A percentile compares a stretch with the other conserved stretches of the same genome.
Conservation (phyloP, 2,329 filamentous ascomycete species). For the Juglanconis juglandina region DNA sequence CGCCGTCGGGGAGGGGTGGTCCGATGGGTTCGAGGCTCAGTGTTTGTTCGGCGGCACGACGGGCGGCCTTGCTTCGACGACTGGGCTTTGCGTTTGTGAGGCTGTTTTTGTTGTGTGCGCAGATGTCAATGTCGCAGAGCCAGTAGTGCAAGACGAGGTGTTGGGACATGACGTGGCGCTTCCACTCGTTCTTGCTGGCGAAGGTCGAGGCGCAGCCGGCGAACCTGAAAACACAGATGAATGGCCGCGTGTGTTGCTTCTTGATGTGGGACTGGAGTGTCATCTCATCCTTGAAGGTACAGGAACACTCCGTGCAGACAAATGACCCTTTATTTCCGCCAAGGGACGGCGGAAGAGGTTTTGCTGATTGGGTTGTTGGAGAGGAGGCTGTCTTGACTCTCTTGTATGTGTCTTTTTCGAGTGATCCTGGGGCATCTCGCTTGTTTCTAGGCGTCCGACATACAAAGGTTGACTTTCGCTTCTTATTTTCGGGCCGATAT, state of each 20-base stretch:
- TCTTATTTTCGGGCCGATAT: slow-evolving; percentile 8
- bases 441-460: slow-evolving; percentile 17
- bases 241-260: slow-evolving; percentile 56
- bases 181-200: slow-evolving; percentile 89
- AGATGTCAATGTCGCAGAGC: slow-evolving; percentile 67
- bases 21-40: slow-evolving; percentile 15
- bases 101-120: slow-evolving; percentile 35
- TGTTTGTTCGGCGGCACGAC: slow-evolving; percentile 1
- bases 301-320: slow-evolving; percentile 35
- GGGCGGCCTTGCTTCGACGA: slow-evolving; percentile 8
- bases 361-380: not conserved
- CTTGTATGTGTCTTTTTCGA: slow-evolving; percentile 10
- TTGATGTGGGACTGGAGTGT: slow-evolving; percentile 49
- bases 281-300: slow-evolving; percentile 42
- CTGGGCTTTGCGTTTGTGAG: slow-evolving; percentile 24
- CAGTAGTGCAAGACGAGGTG: slow-evolving; percentile 74
- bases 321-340: slow-evolving; percentile 18
- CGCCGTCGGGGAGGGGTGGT: slow-evolving; percentile 48
- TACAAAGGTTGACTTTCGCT: not conserved
- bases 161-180: slow-evolving; percentile 77
- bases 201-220: slow-evolving; percentile 75
- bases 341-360: slow-evolving; percentile 7
- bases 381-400: slow-evolving; percentile 15
- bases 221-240: slow-evolving; percentile 73
- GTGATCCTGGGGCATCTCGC: slow-evolving; percentile 22